phyloP scores from a whole-genome alignment of 2,329 filamentous ascomycete species.

The Bipolaris oryzae region DNA sequence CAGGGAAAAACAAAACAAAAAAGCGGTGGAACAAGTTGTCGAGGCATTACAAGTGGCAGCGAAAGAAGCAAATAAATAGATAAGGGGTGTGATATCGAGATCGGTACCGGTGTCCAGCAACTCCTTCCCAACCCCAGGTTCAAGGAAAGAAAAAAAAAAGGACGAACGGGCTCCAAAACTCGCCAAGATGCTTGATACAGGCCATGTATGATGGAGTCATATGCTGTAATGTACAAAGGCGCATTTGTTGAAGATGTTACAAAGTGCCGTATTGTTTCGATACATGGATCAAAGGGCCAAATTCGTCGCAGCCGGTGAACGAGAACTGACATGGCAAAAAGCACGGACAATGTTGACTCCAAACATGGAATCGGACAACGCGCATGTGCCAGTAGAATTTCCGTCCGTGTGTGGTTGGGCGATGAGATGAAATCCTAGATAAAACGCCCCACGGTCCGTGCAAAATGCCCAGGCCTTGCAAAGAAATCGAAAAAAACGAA shows the following conservation, averaged over 20 bases:
- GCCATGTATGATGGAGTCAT: conserved; percentile 28
- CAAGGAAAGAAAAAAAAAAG: no score
- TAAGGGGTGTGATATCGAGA: background rate
- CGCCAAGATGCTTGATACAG: conserved; percentile 26
- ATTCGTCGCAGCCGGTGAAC: background rate
- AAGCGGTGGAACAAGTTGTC: background rate
- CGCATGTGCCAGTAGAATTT: conserved; percentile 2
- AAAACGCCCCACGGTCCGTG: conserved; percentile 30
- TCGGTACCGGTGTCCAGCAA: background rate
- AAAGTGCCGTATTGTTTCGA: conserved; percentile 14
- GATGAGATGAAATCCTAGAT: conserved; percentile 23
- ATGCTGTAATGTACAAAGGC: conserved; percentile 33
- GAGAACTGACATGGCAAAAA: background rate
- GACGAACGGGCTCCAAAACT: background rate
- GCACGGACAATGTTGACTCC: background rate
- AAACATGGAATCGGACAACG: background rate
- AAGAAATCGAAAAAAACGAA: conserved; percentile 18
- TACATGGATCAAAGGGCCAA: background rate
- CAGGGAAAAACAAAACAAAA: background rate
- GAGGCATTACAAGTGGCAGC: conserved; percentile 4
- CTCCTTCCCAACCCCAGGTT: background rate
- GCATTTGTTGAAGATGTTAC: conserved; percentile 26
- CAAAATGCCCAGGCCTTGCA: conserved; percentile 29
- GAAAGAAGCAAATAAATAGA: background rate
- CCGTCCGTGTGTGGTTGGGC: conserved; percentile 10